phyloP scores from a whole-genome alignment of 805 yeast species.

The Lipomyces anomalus region DNA sequence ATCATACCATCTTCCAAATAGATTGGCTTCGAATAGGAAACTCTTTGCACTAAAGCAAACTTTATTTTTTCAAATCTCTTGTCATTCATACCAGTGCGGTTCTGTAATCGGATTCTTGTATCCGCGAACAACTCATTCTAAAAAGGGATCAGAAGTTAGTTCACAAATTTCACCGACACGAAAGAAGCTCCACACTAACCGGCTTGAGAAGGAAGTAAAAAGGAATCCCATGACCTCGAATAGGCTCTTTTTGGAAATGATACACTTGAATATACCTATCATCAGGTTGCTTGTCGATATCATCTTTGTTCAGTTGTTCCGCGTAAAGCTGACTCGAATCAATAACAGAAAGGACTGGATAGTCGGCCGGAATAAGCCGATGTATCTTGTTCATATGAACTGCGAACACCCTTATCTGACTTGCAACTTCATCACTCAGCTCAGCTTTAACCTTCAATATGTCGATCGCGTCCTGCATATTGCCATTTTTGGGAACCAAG shows the following conservation, averaged over 20 bases:
- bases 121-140: slow-evolving; percentile 58
- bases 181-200: no score
- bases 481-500: slow-evolving; percentile 57
- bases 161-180: no score
- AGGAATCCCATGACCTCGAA: slow-evolving; percentile 73
- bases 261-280: slow-evolving; percentile 51
- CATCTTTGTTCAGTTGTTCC: slow-evolving; percentile 27
- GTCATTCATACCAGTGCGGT: slow-evolving; percentile 66
- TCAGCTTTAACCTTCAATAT: slow-evolving; percentile 51
- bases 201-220: slow-evolving; percentile 69
- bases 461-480: slow-evolving; percentile 49
- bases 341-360: slow-evolving; percentile 23
- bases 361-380: slow-evolving; percentile 11
- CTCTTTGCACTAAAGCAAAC: slow-evolving; percentile 49
- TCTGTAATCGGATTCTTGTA: slow-evolving; percentile 62
- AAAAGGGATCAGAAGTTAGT: no score
- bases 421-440: slow-evolving; percentile 41
- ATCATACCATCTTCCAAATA: slow-evolving; percentile 48
- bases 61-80: slow-evolving; percentile 64
- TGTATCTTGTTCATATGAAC: slow-evolving; percentile 21
- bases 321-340: slow-evolving; percentile 45
- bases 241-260: slow-evolving; percentile 70
- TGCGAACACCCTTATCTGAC: slow-evolving; percentile 14
- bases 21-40: slow-evolving; percentile 32
- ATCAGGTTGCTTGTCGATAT: slow-evolving; percentile 26